Evolutionary conservation across 352 stramenopile species (phyloP).

Genomic region (Phytopythium sindhum): DNA sequence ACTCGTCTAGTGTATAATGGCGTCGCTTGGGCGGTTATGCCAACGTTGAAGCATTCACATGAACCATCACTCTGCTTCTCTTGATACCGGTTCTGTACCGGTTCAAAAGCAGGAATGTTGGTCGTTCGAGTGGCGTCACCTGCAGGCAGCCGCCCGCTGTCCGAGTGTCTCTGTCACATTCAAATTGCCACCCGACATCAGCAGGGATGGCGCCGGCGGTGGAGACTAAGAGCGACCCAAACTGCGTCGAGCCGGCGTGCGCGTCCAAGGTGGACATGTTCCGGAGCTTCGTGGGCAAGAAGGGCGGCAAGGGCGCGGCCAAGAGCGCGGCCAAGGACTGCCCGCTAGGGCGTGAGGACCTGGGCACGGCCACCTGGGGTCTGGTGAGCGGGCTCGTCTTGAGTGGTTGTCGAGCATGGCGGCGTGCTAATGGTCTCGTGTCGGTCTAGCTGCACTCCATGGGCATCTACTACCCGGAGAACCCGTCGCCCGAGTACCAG

Average conservation of each 20-base stretch:
- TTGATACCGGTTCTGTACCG: neutral
- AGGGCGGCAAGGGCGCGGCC: neutral
- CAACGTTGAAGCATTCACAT: neutral
- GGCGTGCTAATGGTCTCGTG: slow-evolving; percentile 1
- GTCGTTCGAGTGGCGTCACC: slow-evolving; percentile 4
- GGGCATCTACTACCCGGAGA: slow-evolving; percentile 96
- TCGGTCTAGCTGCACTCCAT: slow-evolving; percentile 86
- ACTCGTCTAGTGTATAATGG: neutral
- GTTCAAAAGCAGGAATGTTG: neutral
- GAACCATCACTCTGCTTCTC: slow-evolving; percentile 2
- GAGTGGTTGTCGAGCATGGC: neutral
- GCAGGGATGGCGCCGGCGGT: slow-evolving; percentile 18
- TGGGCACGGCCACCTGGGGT: slow-evolving; percentile 86
- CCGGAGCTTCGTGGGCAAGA: slow-evolving; percentile 62
- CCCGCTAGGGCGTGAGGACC: slow-evolving; percentile 79
- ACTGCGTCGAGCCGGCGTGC: slow-evolving; percentile 83
- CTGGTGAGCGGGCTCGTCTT: slow-evolving; percentile 42
- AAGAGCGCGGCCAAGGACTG: slow-evolving; percentile 51
- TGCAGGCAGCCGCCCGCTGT: neutral
- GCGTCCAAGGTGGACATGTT: slow-evolving; percentile 86
- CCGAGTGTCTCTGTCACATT: slow-evolving; percentile 8
- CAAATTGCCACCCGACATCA: neutral
- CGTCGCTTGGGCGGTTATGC: neutral
- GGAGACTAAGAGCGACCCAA: slow-evolving; percentile 54
- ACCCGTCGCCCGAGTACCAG: slow-evolving; percentile 89